phyloP scores from a whole-genome alignment of 768 basidiomycete genomes.

The Macrolepiota dolichaula region DNA sequence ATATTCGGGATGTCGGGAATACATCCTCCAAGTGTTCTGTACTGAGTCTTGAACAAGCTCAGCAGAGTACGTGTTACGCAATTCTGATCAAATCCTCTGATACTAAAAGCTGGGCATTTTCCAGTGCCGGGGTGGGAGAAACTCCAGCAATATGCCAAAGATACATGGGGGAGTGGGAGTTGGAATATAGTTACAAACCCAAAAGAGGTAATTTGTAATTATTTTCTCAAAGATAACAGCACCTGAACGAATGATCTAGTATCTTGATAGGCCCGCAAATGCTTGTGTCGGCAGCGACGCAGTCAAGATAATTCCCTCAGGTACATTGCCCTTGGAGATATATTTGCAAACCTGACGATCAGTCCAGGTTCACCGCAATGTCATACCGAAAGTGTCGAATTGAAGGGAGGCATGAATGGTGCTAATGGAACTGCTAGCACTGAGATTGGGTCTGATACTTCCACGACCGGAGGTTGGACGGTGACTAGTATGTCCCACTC shows the following conservation, averaged over 20 bases:
- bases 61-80: background rate
- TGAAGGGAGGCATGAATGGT: background rate
- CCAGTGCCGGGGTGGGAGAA: slow-evolving; percentile 14
- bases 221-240: background rate
- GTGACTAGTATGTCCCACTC: background rate
- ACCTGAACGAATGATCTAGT: background rate
- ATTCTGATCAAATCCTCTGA: background rate
- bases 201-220: slow-evolving; percentile 3
- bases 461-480: background rate
- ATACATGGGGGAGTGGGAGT: slow-evolving; percentile 12
- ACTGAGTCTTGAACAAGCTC: background rate
- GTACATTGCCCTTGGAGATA: background rate
- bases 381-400: background rate
- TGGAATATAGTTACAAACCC: slow-evolving; percentile 14
- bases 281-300: background rate
- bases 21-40: background rate
- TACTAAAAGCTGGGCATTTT: background rate
- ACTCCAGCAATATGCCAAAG: slow-evolving; percentile 13
- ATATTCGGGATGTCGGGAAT: no score
- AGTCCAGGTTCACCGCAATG: slow-evolving; percentile 5
- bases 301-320: background rate
- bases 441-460: background rate
- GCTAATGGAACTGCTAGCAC: background rate
- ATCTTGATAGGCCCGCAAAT: background rate
- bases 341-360: background rate